phyloP scores from a whole-genome alignment of 2,329 filamentous ascomycete genomes.

The Epichloe aotearoae region DNA sequence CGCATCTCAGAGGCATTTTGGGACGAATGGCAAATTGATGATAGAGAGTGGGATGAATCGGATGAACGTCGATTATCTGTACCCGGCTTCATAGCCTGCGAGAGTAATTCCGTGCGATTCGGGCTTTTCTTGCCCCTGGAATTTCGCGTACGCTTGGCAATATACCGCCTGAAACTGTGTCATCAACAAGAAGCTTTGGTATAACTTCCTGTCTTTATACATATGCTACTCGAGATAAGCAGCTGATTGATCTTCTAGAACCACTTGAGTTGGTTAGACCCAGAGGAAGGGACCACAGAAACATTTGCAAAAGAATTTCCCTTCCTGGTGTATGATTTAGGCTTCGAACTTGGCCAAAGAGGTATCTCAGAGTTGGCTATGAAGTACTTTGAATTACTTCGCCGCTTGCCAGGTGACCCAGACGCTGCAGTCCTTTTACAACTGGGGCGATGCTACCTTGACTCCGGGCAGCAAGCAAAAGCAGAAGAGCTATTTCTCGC shows the following conservation, averaged over 20 bases:
- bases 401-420: constrained; percentile 31
- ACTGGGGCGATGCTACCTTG: constrained; percentile 56
- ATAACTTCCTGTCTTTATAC: constrained; percentile 19
- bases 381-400: constrained; percentile 42
- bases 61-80: constrained; percentile 53
- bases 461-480: constrained; percentile 46
- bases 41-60: constrained; percentile 77
- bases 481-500: constrained; percentile 68
- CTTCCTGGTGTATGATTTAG: constrained; percentile 64
- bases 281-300: constrained; percentile 35
- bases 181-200: constrained; percentile 62
- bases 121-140: constrained; percentile 66
- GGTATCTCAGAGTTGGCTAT: constrained; percentile 28
- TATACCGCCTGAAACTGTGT: constrained; percentile 64
- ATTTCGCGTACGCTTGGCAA: constrained; percentile 68
- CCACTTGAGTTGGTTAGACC: constrained; percentile 59
- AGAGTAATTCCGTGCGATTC: constrained; percentile 46
- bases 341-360: constrained; percentile 27
- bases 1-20: constrained; percentile 63
- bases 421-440: constrained; percentile 41
- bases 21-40: constrained; percentile 59
- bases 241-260: constrained; percentile 23
- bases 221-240: neutral
- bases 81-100: constrained; percentile 43
- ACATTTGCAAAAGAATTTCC: constrained; percentile 50